Evolutionary conservation across 1,139 yeast species (phyloP).

Genomic region (Yamadazyma dendronema): DNA sequence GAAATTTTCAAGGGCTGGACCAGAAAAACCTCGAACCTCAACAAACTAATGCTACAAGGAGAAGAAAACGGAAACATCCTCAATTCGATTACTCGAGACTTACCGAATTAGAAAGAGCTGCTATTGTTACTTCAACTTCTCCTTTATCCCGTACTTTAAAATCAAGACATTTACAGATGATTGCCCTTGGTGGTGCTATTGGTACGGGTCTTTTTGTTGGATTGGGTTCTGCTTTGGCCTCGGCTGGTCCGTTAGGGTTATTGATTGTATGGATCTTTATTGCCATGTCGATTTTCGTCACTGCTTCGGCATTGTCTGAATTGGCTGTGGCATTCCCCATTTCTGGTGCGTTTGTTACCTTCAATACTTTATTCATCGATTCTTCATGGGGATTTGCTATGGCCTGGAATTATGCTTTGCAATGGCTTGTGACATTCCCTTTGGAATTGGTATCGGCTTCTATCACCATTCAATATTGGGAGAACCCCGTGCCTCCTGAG

Average conservation of each 20-base stretch:
- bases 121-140: constrained; percentile 29
- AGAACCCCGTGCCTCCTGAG: constrained; percentile 25
- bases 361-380: constrained; percentile 35
- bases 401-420: constrained; percentile 44
- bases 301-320: constrained; percentile 37
- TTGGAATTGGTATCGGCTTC: constrained; percentile 41
- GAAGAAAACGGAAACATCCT: constrained; percentile 19
- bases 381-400: constrained; percentile 40
- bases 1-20: constrained; percentile 2
- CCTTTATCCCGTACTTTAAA: constrained; percentile 34
- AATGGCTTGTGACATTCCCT: constrained; percentile 39
- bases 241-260: constrained; percentile 39
- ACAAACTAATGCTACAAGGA: constrained; percentile 3
- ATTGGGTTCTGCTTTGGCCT: constrained; percentile 28
- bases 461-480: constrained; percentile 33
- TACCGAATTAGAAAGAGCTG: constrained; percentile 31
- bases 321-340: constrained; percentile 41
- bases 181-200: constrained; percentile 42
- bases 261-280: constrained; percentile 32
- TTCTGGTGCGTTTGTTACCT: constrained; percentile 40
- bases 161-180: constrained; percentile 41
- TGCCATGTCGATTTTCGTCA: constrained; percentile 31
- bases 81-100: constrained; percentile 29
- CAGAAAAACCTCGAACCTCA: constrained; percentile 2
- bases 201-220: constrained; percentile 45